Evolutionary conservation across 2,329 filamentous ascomycete species (phyloP).

Genomic region (Rutstroemia sydowiana): DNA sequence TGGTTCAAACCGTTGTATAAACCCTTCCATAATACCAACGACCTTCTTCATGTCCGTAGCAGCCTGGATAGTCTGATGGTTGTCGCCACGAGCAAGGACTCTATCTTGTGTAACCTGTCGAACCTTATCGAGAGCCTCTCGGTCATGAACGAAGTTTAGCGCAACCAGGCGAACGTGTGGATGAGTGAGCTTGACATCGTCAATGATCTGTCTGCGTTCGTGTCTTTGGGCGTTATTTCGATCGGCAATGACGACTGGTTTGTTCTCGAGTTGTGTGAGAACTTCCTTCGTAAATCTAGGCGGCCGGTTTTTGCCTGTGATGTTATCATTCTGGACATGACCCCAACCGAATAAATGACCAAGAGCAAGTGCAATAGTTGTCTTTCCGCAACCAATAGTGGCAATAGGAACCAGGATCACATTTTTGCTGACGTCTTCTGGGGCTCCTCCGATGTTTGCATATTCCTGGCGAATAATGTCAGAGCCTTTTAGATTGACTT

Average conservation of each 20-base stretch:
- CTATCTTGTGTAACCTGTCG: slow-evolving; percentile 68
- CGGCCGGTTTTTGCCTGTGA: slow-evolving; percentile 70
- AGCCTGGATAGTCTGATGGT: slow-evolving; percentile 95
- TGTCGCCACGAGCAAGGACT: slow-evolving; percentile 81
- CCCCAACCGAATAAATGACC: slow-evolving; percentile 83
- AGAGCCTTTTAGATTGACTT: slow-evolving; percentile 76
- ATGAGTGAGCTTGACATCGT: slow-evolving; percentile 61
- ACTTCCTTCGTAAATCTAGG: slow-evolving; percentile 69
- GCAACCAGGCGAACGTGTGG: slow-evolving; percentile 68
- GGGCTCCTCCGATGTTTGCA: slow-evolving; percentile 40
- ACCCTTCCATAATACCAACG: slow-evolving; percentile 89
- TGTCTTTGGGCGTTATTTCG: slow-evolving; percentile 88
- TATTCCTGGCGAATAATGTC: slow-evolving; percentile 78
- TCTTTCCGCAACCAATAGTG: slow-evolving; percentile 95
- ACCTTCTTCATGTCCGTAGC: slow-evolving; percentile 67
- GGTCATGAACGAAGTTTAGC: slow-evolving; percentile 79
- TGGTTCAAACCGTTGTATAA: slow-evolving; percentile 78
- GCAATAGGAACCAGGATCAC: slow-evolving; percentile 85
- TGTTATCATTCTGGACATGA: slow-evolving; percentile 95
- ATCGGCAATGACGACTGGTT: slow-evolving; percentile 78
- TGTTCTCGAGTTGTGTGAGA: slow-evolving; percentile 53
- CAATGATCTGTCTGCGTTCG: slow-evolving; percentile 81
- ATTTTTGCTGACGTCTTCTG: slow-evolving; percentile 53
- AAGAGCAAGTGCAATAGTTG: slow-evolving; percentile 78
- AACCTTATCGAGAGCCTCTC: slow-evolving; percentile 59